phyloP scores from a whole-genome alignment of 495 filamentous ascomycete species.

The Chaetomidium leptoderma region DNA sequence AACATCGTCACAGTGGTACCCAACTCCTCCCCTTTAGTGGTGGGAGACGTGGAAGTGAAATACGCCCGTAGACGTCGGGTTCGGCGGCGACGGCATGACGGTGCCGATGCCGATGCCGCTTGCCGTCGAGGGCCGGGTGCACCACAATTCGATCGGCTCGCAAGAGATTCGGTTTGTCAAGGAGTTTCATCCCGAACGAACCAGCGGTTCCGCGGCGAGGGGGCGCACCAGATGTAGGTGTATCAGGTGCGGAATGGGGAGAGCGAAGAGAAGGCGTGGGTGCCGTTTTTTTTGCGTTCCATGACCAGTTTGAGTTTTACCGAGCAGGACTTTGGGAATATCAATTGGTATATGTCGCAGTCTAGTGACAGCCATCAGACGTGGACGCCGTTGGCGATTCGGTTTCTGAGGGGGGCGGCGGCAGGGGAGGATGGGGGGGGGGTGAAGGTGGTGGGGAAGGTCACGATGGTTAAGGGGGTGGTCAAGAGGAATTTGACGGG shows the following conservation, averaged over 20 bases:
- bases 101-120: conserved; percentile 52
- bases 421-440: conserved; percentile 19
- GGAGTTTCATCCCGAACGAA: conserved; percentile 44
- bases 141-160: conserved; percentile 41
- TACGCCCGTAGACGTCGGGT: conserved; percentile 61
- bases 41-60: background rate
- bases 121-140: conserved; percentile 35
- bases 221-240: conserved; percentile 53
- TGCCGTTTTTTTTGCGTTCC: conserved; percentile 55
- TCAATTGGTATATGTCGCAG: conserved; percentile 53
- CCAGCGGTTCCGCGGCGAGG: conserved; percentile 36
- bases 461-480: conserved; percentile 53
- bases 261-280: conserved; percentile 49
- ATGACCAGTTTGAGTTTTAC: conserved; percentile 55
- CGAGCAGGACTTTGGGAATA: conserved; percentile 56
- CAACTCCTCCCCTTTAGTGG: conserved; percentile 18
- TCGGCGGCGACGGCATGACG: conserved; percentile 58
- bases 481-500: conserved; percentile 59
- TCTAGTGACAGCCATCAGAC: conserved; percentile 47
- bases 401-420: conserved; percentile 48
- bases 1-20: conserved; percentile 52
- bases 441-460: conserved; percentile 51
- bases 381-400: conserved; percentile 49
- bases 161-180: conserved; percentile 49
- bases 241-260: conserved; percentile 54